Evolutionary conservation across 208 protist species (phyloP), one percentile per base, ranked within the genome.

Genomic region (Crithidia fasciculata): DNA sequence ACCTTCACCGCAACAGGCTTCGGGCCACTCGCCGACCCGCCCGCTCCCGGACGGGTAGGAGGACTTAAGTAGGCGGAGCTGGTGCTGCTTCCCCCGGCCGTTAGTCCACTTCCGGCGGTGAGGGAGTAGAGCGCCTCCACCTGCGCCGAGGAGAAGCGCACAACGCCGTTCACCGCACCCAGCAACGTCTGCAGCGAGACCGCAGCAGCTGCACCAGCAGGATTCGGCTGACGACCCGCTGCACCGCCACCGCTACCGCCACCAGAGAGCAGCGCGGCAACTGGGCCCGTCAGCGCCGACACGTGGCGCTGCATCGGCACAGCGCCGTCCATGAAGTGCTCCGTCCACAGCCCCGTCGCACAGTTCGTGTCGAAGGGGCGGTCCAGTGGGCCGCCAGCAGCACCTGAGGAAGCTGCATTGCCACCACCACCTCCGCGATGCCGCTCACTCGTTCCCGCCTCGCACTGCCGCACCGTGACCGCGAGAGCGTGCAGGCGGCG

Each of bases 121-220:
- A 75, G 79, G 45, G 72, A 78, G 69, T 90, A 84, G 52, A 96
- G 75, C 59, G 83, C 88, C 79, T 92, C 88, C 10, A 88, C 80
- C 78, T 96, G 91, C 45, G 88, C 80, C 8, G 85, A 80, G 12
- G 89, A 89, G 55, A 96, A 86, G 61, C 78, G 59, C 8, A 71
- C 59, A 0, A 64, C 28, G 28, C 58, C 61, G 70, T 57, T 73
- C 40, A 67, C 67, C 13, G 62, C 70, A 43, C 65, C 74, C 10
- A 81, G 64, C 16, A 76, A 54, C 5, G 60, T 62, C 58, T 80
- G 67, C 56, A 79, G 68, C 6, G 73, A 75, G 36, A 59, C 6
- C 19, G 45, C n/a, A n/a, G 41, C 28, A 52, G 62, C 60, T 7
- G 57, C 36, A 28, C 28, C 28, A 28, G 28, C 28, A 28, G 28